Base-by-base conservation (phyloP, 2,329 filamentous ascomycete genomes). In the Domatiomyces catenatus region DNA sequence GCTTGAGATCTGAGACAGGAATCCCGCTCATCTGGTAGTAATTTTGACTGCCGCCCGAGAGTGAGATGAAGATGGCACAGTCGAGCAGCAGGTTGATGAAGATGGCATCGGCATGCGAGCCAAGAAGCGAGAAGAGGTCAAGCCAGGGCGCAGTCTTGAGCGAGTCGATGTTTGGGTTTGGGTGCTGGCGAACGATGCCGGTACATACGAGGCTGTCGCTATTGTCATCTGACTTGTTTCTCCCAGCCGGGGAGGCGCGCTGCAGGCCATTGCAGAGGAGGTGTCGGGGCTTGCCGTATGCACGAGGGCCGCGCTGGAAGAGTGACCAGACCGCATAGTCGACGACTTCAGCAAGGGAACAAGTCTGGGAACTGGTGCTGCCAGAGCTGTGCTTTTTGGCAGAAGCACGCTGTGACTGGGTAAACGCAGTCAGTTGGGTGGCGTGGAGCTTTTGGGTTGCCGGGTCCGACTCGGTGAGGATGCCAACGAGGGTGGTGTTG, bases 261-360 rank as follows among this genome's bases (percentile, higher is more conserved):
- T 83, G 79, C 59, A 82, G 94, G 20, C 90, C 90, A 70, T 94
- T 83, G 58, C 86, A 89, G 3, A 98, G 75, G 4, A 94, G 61
- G 67, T 95, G 86, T 48, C 77, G 75, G 1, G 83, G 81, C 60
- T 75, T 77, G 47, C 71, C 64, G 52, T 66, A 67, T 24, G 65
- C 60, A 17, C 10, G 44, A 18, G 63, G 63, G 28, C 72, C 68
- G 15, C 71, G 67, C 10, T 76, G 77, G 64, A 94, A 94, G 1
- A 94, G 70, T 8, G 77, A 73, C 79, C 83, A 88, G 43, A 95
- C 78, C 24, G 77, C 76, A 64, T 85, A 87, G 61, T 89, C 83
- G 44, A 90, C 73, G 58, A 84, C 83, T 72, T 86, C 82, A 20
- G 75, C 71, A 60, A 86, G 82, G 3, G 72, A 78, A 60, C 71